A percentile compares a stretch with the other conserved stretches of the same genome.
These are phyloP conservation scores for Pichia nakasei DNA, from an alignment of 805 yeast species.

Conservation along the genomic window DNA sequence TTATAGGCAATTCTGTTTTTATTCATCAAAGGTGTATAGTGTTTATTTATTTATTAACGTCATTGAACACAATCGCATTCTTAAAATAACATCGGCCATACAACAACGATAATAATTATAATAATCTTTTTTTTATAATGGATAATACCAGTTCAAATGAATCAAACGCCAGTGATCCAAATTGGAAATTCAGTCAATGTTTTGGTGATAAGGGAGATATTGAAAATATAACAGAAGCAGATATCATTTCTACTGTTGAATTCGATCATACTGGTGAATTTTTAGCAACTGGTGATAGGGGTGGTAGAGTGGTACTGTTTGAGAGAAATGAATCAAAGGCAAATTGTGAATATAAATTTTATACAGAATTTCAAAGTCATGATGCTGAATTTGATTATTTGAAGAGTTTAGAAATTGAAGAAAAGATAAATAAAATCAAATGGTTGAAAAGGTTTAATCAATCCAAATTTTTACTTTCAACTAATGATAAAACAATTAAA, in stretches of 20 bases:
- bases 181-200: conserved; percentile 90
- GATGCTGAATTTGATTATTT: conserved; percentile 98
- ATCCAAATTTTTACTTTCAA: conserved; percentile 82
- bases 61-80: too few species aligned
- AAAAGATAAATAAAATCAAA: conserved; percentile 93
- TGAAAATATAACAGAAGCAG: conserved; percentile 92
- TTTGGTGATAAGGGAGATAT: conserved; percentile 98
- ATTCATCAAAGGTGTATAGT: too few species aligned
- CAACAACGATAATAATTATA: neutral
- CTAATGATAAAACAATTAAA: conserved; percentile 97
- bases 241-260: conserved; percentile 93
- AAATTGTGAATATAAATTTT: conserved; percentile 88
- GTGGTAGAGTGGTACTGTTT: conserved; percentile 94
- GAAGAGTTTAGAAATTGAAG: conserved; percentile 94
- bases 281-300: conserved; percentile 96
- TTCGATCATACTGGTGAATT: conserved; percentile 92
- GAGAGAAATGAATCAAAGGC: conserved; percentile 74
- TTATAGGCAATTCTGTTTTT: too few species aligned
- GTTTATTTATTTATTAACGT: too few species aligned
- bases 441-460: conserved; percentile 88
- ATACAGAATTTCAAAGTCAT: conserved; percentile 95
- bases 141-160: neutral
- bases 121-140: too few species aligned
- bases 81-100: too few species aligned
- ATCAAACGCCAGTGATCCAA: conserved; percentile 24